Evolutionary conservation across 1,284 basidiomycete genomes (phyloP).

Genomic region (Pseudozyma hubeiensis): DNA sequence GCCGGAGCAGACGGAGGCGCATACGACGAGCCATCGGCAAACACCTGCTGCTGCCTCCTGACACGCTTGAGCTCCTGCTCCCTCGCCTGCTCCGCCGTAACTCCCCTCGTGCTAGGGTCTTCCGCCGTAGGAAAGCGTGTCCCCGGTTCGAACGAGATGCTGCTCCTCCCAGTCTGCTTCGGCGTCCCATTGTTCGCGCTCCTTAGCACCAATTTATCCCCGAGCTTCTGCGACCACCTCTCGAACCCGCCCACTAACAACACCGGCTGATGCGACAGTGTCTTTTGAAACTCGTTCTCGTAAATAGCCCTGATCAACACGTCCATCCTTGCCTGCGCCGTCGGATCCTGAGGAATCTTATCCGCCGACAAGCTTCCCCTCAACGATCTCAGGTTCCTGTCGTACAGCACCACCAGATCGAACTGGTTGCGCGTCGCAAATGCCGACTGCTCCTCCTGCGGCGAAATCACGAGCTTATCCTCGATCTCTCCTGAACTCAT

Average conservation of each 20-base stretch:
- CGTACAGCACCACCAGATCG: conserved; percentile 90
- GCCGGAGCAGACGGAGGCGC: conserved; percentile 15
- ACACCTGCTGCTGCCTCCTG: conserved; percentile 45
- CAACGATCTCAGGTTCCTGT: conserved; percentile 71
- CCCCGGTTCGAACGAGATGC: conserved; percentile 45
- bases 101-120: conserved; percentile 20
- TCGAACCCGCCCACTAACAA: conserved; percentile 86
- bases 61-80: conserved; percentile 47
- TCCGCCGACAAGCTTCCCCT: conserved; percentile 23
- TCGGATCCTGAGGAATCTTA: conserved; percentile 35
- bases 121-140: conserved; percentile 40
- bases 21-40: conserved; percentile 22
- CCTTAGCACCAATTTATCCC: conserved; percentile 71
- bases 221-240: conserved; percentile 81
- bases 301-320: conserved; percentile 55
- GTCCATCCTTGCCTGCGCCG: conserved; percentile 44
- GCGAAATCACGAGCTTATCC: conserved; percentile 79
- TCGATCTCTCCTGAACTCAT: conserved; percentile 81
- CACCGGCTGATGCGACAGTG: conserved; percentile 81
- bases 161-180: conserved; percentile 14
- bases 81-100: conserved; percentile 22
- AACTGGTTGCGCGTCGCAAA: conserved; percentile 86
- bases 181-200: conserved; percentile 1
- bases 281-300: conserved; percentile 56
- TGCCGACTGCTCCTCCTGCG: conserved; percentile 77